Percentiles rank a stretch among this genome's conserved stretches.
Evolutionary conservation across 176 grass and related monocot species (phyloP).

Genomic region (Microstegium vimineum): DNA sequence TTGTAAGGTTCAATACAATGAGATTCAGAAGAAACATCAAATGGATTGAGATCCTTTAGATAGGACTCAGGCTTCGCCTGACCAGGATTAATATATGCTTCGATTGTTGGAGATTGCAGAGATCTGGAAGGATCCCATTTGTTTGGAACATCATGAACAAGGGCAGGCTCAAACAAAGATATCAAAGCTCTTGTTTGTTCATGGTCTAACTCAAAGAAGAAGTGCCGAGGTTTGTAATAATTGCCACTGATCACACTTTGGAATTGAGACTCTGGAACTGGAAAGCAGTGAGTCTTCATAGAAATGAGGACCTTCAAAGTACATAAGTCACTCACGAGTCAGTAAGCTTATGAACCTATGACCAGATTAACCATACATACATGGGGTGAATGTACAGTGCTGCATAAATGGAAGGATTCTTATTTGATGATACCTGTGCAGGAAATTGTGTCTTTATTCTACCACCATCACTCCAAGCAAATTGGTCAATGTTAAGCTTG

Average conservation of each 20-base stretch:
- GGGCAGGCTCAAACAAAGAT: conserved; percentile 53
- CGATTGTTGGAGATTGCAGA: conserved; percentile 5
- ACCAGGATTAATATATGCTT: background rate
- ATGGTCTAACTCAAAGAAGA: conserved; percentile 85
- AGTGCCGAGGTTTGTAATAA: conserved; percentile 39
- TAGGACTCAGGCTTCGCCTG: background rate
- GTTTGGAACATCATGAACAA: conserved; percentile 1
- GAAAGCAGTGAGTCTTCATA: conserved; percentile 41
- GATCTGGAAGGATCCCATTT: background rate
- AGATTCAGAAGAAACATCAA: conserved; percentile 14
- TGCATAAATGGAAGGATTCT: background rate
- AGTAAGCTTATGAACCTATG: conserved; percentile 17
- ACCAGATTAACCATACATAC: conserved; percentile 20
- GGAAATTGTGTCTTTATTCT: conserved; percentile 61
- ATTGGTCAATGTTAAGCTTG: conserved; percentile 61
- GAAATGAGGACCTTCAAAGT: conserved; percentile 55
- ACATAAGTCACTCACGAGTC: background rate
- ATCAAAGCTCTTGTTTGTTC: conserved; percentile 62
- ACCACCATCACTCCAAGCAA: conserved; percentile 77
- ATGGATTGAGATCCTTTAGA: conserved; percentile 13
- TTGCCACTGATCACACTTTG: conserved; percentile 62
- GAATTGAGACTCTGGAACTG: conserved; percentile 59
- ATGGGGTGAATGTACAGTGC: background rate
- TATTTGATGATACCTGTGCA: conserved; percentile 57
- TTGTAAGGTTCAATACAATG: background rate